Base-by-base conservation (phyloP, 2,329 filamentous ascomycete species). In the Nannizziopsis arthrosporioides region DNA sequence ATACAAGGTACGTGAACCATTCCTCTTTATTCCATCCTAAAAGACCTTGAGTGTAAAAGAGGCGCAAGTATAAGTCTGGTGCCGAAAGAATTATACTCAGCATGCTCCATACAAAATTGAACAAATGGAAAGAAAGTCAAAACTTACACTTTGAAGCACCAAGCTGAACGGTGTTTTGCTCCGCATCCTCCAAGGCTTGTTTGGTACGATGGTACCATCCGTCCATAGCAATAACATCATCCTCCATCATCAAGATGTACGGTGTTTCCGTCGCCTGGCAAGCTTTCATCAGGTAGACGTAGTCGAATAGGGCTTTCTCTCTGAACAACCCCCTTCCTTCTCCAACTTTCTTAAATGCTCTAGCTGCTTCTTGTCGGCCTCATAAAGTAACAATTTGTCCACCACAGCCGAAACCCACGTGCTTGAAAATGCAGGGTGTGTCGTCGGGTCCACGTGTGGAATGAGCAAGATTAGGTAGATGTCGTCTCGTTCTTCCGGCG, bases 121-220 rank as follows among this genome's bases (percentile, higher is more conserved):
- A 14, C 6, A 14, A 17, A 3, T 0, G 12, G 15, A 10, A 18
- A 32, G 35, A 40, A 15, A 12, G 42, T 14, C n/a, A 40, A 47
- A 11, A 42, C 55, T 52, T 43, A 56, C 58, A 59, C n/a, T 55
- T 56, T 42, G 54, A 53, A 34, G 47, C 50, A 1, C 53, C 54
- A 32, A 62, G 57, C 19, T 56, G 51, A 12, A 52, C 54, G 10
- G 58, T 61, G 43, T 63, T 55, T 30, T 51, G 52, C 48, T 69
- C 62, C 3, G 62, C 63, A 32, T 56, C 51, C 14, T 59, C 52
- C 30, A 72, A 54, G 0, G 63, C 69, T 4, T 59, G 51, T 35
- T 66, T 57, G 0, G 66, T 67, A 3, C 68, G 63, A 42, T 67
- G 59, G 52, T 67, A 71, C 71, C 72, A 73, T 10, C 70, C 70